Evolutionary conservation across 1,284 basidiomycete genomes (phyloP).

Genomic region (Phylloporus sp.): DNA sequence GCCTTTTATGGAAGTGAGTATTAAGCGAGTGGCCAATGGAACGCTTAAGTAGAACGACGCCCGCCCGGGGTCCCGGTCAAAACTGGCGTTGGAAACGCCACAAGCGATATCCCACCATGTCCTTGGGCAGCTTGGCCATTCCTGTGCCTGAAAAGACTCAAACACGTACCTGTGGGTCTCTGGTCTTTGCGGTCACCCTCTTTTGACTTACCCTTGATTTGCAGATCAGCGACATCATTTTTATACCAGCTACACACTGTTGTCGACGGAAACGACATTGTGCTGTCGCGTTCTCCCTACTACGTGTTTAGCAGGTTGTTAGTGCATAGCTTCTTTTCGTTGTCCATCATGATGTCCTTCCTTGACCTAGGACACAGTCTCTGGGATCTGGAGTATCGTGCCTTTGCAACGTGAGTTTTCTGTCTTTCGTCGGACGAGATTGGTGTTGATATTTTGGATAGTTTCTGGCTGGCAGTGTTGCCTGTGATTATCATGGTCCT

Average conservation of each 20-base stretch:
- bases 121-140: too few species aligned
- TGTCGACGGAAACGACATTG: slow-evolving; percentile 74
- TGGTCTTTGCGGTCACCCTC: background rate
- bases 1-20: too few species aligned
- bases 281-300: slow-evolving; percentile 85
- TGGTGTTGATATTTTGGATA: slow-evolving; percentile 31
- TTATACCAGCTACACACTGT: slow-evolving; percentile 82
- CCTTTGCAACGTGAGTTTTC: slow-evolving; percentile 74
- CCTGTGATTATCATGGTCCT: slow-evolving; percentile 83
- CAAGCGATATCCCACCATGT: too few species aligned
- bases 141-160: slow-evolving; percentile 49
- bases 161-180: slow-evolving; percentile 55
- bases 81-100: too few species aligned
- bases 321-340: slow-evolving; percentile 77
- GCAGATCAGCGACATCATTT: slow-evolving; percentile 81
- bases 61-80: too few species aligned
- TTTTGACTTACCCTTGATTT: background rate
- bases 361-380: slow-evolving; percentile 74
- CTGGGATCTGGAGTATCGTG: slow-evolving; percentile 83
- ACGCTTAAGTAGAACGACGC: too few species aligned
- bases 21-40: too few species aligned
- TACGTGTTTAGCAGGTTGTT: slow-evolving; percentile 87
- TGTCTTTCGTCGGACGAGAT: background rate
- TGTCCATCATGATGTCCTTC: slow-evolving; percentile 87
- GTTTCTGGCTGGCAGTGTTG: slow-evolving; percentile 75